phyloP scores from a whole-genome alignment of 768 basidiomycete species.

The Daedaleopsis nitida region DNA sequence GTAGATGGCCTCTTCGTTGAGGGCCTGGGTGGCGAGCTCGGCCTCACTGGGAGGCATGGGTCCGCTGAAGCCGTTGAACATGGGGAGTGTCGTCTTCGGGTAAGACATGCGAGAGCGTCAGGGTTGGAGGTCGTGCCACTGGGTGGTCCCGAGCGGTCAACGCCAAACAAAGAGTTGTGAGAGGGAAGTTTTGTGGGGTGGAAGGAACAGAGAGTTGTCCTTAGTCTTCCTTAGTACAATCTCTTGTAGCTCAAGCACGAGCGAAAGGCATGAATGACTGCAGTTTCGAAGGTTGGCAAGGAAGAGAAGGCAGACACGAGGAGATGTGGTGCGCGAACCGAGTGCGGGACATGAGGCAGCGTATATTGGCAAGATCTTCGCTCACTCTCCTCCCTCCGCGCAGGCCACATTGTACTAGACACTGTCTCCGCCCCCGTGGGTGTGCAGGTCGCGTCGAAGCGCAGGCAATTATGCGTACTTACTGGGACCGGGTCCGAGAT shows the following conservation, averaged over 20 bases:
- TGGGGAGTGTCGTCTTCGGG: background rate
- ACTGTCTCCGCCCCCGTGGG: too few species aligned
- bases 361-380: too few species aligned
- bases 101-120: background rate
- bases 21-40: constrained; percentile 69
- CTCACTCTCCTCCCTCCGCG: too few species aligned
- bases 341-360: background rate
- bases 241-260: background rate
- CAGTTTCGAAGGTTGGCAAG: background rate
- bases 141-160: background rate
- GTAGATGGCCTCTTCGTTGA: constrained; percentile 68
- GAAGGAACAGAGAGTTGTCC: background rate
- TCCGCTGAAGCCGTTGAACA: constrained; percentile 24
- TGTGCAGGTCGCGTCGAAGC: background rate
- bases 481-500: too few species aligned
- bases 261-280: background rate
- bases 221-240: too few species aligned
- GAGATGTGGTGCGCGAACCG: background rate
- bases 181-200: background rate
- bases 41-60: constrained; percentile 66
- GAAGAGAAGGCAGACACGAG: constrained; percentile 1
- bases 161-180: background rate
- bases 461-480: background rate
- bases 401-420: too few species aligned
- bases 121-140: background rate